Evolutionary conservation across 1,284 basidiomycete species (phyloP), one percentile per base, ranked within the genome.

Genomic region (Leccinum pachyderme): DNA sequence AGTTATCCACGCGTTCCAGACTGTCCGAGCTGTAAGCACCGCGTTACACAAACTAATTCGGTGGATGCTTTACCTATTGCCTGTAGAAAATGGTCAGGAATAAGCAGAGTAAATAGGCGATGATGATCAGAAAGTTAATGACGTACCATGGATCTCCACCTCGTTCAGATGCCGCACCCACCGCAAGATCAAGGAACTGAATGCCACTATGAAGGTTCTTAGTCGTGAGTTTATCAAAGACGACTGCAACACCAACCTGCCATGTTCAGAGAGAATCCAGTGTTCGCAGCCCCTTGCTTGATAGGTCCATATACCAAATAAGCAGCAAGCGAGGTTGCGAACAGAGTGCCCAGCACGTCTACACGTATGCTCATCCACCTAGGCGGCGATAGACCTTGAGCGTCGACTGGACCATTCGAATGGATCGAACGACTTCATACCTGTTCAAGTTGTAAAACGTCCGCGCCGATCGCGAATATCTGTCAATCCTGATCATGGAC

Each of bases 341-440:
- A 41, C n/a, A 49, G 27, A 8, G 27, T 25, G 32, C 53, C 41
- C 18, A 84, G 60, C 0, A 71, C 57, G 65, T 79, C 83, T 59
- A 85, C 73, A 58, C 83, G 73, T 59, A 84, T 57, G 63, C 77
- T 68, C 64, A 84, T 60, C 86, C 86, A 83, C 69, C 82, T 72
- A n/a, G 1, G 11, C 11, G 7, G 13, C 29, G 25, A 13, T 4
- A 5, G 27, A 11, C 18, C 2, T 12, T 49, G 32, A 49, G 48
- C 12, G 7, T 49, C 25, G 4, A 37, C 24, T 24, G 13, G 11
- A 25, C 43, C 24, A 5, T 27, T 49, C 12, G n/a, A 35, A 11
- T 4, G 5, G 24, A n/a, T 13, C 15, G 8, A 35, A 15, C 8
- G 7, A 35, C 0, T 29, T n/a, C 27, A 41, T 41, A 49, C 69